Conservation (phyloP, 192 early-diverging fungal species). For the Backusella australiensis region DNA sequence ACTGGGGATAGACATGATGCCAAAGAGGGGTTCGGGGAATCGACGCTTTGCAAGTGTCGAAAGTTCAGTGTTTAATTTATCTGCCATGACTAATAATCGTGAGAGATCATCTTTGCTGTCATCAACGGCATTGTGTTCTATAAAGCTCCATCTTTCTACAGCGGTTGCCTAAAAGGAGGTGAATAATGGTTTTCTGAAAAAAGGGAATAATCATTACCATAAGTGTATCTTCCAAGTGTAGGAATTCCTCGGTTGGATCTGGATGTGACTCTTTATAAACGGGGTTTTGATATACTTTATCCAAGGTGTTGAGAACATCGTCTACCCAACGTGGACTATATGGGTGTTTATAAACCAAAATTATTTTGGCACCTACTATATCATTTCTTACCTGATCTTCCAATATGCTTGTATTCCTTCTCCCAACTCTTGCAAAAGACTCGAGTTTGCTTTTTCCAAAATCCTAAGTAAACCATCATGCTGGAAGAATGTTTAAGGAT, state of each 20-base stretch:
- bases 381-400: slow-evolving; percentile 22
- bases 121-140: slow-evolving; percentile 18
- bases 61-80: slow-evolving; percentile 31
- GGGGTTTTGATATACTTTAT: slow-evolving; percentile 33
- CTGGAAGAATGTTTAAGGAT: neutral
- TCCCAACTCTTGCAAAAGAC: slow-evolving; percentile 29
- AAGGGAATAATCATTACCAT: slow-evolving; percentile 11
- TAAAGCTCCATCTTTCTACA: slow-evolving; percentile 28
- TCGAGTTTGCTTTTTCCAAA: slow-evolving; percentile 48
- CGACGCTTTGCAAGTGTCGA: slow-evolving; percentile 10
- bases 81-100: slow-evolving; percentile 21
- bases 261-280: slow-evolving; percentile 24
- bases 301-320: slow-evolving; percentile 20
- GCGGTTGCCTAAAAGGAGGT: slow-evolving; percentile 22
- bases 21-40: slow-evolving; percentile 17
- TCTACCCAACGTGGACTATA: slow-evolving; percentile 30
- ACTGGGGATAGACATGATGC: slow-evolving; percentile 30
- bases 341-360: too few relatives aligned
- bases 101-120: slow-evolving; percentile 20
- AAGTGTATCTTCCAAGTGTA: slow-evolving; percentile 22
- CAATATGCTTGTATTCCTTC: slow-evolving; percentile 35
- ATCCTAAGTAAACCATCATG: slow-evolving; percentile 45
- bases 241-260: slow-evolving; percentile 14
- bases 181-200: neutral
- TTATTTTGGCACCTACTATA: too few relatives aligned